Evolutionary conservation across 305 asterid species (phyloP).

Genomic region (Solanum chacoense): DNA sequence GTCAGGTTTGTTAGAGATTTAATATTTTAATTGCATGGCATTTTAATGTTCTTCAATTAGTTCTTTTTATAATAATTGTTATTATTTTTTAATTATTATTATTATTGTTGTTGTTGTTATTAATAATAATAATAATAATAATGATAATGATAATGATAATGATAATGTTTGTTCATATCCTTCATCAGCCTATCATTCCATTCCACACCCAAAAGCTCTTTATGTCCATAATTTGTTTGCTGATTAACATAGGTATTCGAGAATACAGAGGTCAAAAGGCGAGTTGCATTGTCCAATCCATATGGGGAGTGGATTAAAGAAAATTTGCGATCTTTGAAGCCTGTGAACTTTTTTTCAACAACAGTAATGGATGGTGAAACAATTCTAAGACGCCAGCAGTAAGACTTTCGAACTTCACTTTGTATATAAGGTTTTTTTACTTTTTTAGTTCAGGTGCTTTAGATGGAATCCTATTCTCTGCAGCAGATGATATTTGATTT

Average conservation of each 20-base stretch:
- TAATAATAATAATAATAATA: background rate
- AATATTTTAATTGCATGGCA: background rate
- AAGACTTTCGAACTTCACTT: constrained; percentile 26
- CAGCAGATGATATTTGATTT: background rate
- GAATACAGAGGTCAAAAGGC: constrained; percentile 91
- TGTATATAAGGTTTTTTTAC: background rate
- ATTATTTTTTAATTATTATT: background rate
- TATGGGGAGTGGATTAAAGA: constrained; percentile 93
- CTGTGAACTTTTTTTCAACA: constrained; percentile 51
- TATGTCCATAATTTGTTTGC: background rate
- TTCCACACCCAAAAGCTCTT: background rate
- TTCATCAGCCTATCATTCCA: background rate
- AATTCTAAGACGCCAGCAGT: constrained; percentile 88
- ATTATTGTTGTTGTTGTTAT: background rate
- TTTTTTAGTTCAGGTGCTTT: background rate
- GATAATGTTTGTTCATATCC: background rate
- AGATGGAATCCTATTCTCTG: background rate
- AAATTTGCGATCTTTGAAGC: constrained; percentile 68
- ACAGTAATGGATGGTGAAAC: constrained; percentile 77
- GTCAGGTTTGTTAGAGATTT: constrained; percentile 59
- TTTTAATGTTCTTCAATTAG: background rate
- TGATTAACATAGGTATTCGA: constrained; percentile 61
- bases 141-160: background rate
- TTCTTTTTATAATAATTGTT: background rate
- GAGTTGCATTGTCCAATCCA: constrained; percentile 72